Base-by-base conservation (phyloP, 2,329 filamentous ascomycete species). In the Lachnellula willkommii region DNA sequence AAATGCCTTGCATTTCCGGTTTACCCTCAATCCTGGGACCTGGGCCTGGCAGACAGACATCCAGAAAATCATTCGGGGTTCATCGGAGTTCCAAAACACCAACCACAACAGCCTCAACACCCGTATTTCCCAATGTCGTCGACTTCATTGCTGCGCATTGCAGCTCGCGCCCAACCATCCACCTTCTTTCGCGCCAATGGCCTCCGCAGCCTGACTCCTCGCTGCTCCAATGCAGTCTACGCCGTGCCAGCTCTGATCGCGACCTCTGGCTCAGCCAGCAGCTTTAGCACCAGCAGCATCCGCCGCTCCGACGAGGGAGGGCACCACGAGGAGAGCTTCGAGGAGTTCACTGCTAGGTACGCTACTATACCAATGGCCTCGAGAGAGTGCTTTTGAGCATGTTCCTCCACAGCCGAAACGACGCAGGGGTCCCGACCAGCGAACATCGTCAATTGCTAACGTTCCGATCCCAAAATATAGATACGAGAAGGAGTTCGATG, bases 401-500 rank as follows among this genome's bases (percentile, higher is more conserved):
- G 53, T 60, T 63, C 55, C 57, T 58, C 48, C 58, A 60, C 37
- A 52, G 55, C 60, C 57, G 55, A 61, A 60, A 56, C 56, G 45
- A 40, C n/a, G 32, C 49, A 56, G 53, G 53, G 45, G 35, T 26
- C 46, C 50, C 26, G 53, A 28, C 59, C 63, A 51, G 53, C 57
- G 55, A 62, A 40, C 58, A 63, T 57, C 62, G 64, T 68, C 67
- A 67, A 72, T 72, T 70, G 69, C 73, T 76, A 70, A 79, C 66
- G 26, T 59, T 56, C 57, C 60, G 56, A 61, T 60, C 52, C 56
- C 56, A 56, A 69, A 62, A 35, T 55, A 71, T 73, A 99, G 94
- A 80, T 99, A 95, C 73, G 94, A 99, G 84, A 96, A 96, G 85
- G 94, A 99, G 79, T 99, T 99, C 73, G 93, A 99, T 63, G 77